These are phyloP conservation scores for Quercus lobata DNA, from an alignment of 331 rosid species.

Conservation along the genomic window DNA sequence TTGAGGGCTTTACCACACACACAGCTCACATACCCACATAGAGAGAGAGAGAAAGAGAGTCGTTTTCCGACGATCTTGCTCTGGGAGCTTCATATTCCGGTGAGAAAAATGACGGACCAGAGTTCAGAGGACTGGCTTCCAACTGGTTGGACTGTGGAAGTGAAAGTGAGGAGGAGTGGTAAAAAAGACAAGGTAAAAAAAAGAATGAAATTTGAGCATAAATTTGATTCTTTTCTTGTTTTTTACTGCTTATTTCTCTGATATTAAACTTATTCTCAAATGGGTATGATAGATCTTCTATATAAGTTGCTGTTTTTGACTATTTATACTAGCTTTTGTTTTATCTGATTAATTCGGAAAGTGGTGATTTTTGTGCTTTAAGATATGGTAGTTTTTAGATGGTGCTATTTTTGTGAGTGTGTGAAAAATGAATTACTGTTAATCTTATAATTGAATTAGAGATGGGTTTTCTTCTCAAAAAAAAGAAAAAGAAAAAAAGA, in stretches of 20 bases:
- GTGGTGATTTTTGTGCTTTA: background rate
- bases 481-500: no score
- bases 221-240: background rate
- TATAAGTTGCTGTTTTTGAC: background rate
- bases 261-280: background rate
- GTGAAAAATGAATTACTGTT: background rate
- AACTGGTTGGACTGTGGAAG: constrained; percentile 63
- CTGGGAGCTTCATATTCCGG: constrained; percentile 9
- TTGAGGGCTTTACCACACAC: constrained; percentile 9
- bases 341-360: background rate
- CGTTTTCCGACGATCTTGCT: constrained; percentile 1
- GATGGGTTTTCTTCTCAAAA: background rate
- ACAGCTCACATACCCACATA: background rate
- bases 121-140: constrained; percentile 55
- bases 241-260: background rate
- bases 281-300: constrained; percentile 17
- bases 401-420: background rate
- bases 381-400: background rate
- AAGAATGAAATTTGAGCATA: background rate
- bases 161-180: constrained; percentile 55
- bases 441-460: background rate
- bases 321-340: background rate
- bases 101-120: constrained; percentile 45
- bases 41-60: background rate
- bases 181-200: constrained; percentile 59